Evolutionary conservation across 2,329 filamentous ascomycete genomes (phyloP).

Genomic region (Fusarium austroafricanum): DNA sequence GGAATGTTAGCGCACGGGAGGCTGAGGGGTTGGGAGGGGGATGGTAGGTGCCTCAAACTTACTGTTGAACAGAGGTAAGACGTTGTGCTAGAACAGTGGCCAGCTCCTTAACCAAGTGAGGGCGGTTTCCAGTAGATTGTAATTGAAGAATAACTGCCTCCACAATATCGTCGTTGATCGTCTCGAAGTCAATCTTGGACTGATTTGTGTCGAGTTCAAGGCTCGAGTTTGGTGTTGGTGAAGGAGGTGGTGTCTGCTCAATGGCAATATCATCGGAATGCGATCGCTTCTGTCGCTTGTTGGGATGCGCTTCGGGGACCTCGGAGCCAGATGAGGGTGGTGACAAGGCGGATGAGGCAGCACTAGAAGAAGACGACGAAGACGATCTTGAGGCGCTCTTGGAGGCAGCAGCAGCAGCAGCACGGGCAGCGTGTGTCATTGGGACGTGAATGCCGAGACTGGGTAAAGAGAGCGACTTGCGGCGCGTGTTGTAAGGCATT

Average conservation of each 20-base stretch:
- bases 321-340: conserved; percentile 48
- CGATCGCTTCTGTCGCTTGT: conserved; percentile 82
- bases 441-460: conserved; percentile 92
- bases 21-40: conserved; percentile 29
- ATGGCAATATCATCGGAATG: conserved; percentile 83
- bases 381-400: conserved; percentile 51
- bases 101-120: conserved; percentile 94
- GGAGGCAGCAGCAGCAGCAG: conserved; percentile 62
- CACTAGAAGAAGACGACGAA: conserved; percentile 44
- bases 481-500: conserved; percentile 97
- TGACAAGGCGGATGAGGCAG: conserved; percentile 48
- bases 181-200: conserved; percentile 71
- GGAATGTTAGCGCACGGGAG: conserved; percentile 44
- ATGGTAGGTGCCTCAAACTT: conserved; percentile 57
- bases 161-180: conserved; percentile 95
- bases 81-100: conserved; percentile 80
- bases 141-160: conserved; percentile 89
- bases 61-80: conserved; percentile 91
- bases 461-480: conserved; percentile 93
- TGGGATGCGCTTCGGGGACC: conserved; percentile 55
- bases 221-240: conserved; percentile 49
- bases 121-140: conserved; percentile 89
- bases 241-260: conserved; percentile 76
- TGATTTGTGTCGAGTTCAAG: conserved; percentile 45
- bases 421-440: conserved; percentile 70